These are phyloP conservation scores for Tulasnella sp. DNA, from an alignment of 768 basidiomycete species.

Conservation along the genomic window DNA sequence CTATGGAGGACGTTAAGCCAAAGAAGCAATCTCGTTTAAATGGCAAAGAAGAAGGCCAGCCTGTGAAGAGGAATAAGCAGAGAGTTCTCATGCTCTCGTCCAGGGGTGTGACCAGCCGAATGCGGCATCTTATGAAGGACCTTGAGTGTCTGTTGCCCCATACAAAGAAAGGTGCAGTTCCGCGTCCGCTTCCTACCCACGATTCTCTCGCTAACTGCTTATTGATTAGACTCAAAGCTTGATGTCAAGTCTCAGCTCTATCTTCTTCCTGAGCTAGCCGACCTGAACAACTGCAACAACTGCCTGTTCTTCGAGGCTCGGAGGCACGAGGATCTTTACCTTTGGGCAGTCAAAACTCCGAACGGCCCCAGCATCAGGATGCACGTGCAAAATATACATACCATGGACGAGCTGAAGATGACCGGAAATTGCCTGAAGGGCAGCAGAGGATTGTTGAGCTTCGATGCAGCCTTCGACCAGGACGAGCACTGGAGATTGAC, in stretches of 20 bases:
- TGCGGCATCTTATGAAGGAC: constrained; percentile 97
- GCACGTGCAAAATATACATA: constrained; percentile 98
- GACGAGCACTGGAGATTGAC: constrained; percentile 83
- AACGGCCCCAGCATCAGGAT: constrained; percentile 97
- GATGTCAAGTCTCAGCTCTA: constrained; percentile 94
- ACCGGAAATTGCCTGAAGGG: constrained; percentile 98
- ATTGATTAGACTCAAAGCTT: constrained; percentile 81
- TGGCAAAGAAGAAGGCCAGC: constrained; percentile 39
- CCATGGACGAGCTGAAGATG: constrained; percentile 99
- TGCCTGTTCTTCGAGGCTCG: constrained; percentile 96
- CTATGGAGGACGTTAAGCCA: constrained; percentile 37
- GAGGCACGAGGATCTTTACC: constrained; percentile 90
- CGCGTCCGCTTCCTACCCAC: background rate
- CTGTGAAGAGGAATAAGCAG: constrained; percentile 87
- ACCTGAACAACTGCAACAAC: constrained; percentile 97
- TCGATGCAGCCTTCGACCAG: constrained; percentile 88
- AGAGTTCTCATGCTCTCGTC: constrained; percentile 91
- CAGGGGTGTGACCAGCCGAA: constrained; percentile 91
- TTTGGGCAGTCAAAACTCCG: constrained; percentile 96
- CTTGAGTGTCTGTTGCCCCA: constrained; percentile 88
- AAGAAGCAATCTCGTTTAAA: background rate
- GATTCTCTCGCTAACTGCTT: background rate
- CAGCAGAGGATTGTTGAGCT: constrained; percentile 87
- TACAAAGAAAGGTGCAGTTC: constrained; percentile 84
- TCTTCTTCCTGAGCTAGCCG: constrained; percentile 92